A percentile compares a stretch with the other conserved stretches of the same genome.
These are phyloP conservation scores for Diaporthe vaccinii DNA, from an alignment of 2,329 filamentous ascomycete species.

Conservation along the genomic window DNA sequence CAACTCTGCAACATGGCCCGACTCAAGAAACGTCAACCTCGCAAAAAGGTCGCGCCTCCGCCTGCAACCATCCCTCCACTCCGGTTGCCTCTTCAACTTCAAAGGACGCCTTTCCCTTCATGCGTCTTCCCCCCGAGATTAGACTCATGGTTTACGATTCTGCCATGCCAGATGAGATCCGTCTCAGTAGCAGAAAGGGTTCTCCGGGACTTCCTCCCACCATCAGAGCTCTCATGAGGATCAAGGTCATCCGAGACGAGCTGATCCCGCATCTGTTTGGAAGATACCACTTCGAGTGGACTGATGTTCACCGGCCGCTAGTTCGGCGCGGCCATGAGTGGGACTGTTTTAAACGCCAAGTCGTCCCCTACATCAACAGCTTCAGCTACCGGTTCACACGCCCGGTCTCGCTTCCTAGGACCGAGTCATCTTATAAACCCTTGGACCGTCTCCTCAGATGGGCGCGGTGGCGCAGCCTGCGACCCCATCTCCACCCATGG, in stretches of 20 bases:
- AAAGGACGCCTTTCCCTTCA: background rate
- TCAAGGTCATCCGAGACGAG: constrained; percentile 11
- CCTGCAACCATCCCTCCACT: background rate
- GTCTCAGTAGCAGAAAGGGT: background rate
- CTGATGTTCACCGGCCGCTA: background rate
- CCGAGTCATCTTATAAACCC: rapidly evolving
- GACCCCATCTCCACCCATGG: background rate
- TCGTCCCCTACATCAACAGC: background rate
- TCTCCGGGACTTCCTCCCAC: background rate
- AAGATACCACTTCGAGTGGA: background rate
- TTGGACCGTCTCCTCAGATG: background rate
- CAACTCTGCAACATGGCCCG: background rate
- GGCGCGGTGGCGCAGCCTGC: constrained; percentile 4
- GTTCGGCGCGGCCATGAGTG: background rate
- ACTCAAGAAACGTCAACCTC: background rate
- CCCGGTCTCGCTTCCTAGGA: background rate
- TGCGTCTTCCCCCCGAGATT: background rate
- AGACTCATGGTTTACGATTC: background rate
- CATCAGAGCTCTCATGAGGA: background rate
- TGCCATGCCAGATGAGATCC: background rate
- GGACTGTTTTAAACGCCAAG: background rate
- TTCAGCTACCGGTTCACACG: background rate
- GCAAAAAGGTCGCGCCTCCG: background rate
- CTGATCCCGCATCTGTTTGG: background rate
- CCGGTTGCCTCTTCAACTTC: background rate